A percentile compares a stretch with the other conserved stretches of the same genome.
Evolutionary conservation across 176 grass and related monocot genomes (phyloP).

Genomic region (Luzula sylvatica): DNA sequence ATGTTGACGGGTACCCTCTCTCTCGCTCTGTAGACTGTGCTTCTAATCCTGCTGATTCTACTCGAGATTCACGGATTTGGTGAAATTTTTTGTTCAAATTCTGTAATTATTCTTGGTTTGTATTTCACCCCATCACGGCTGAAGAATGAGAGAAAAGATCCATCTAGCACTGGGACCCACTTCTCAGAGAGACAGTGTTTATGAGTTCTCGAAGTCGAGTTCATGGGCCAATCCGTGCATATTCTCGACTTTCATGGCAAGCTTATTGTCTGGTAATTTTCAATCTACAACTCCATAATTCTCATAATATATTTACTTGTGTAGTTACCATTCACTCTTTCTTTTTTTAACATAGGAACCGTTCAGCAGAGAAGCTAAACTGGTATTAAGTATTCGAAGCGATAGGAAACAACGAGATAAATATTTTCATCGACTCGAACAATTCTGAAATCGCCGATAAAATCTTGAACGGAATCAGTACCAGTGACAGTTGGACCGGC

Average conservation of each 20-base stretch:
- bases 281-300: too few species aligned
- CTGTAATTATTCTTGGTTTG: too few species aligned
- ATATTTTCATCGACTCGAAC: conserved; percentile 48
- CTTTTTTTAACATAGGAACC: conserved; percentile 64
- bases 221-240: conserved; percentile 81
- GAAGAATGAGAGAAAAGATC: conserved; percentile 42
- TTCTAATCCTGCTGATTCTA: too few species aligned
- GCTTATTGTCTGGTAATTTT: conserved; percentile 87
- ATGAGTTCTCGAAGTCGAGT: conserved; percentile 60
- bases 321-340: too few species aligned
- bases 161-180: conserved; percentile 4
- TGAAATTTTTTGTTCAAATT: too few species aligned
- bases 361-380: conserved; percentile 66
- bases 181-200: conserved; percentile 65
- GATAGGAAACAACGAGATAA: conserved; percentile 67
- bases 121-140: conserved; percentile 39
- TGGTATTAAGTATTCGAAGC: conserved; percentile 73
- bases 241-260: conserved; percentile 70
- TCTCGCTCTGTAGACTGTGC: too few species aligned
- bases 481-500: conserved; percentile 80
- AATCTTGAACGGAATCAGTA: conserved; percentile 45
- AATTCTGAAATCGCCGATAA: conserved; percentile 37
- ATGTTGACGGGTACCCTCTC: too few species aligned
- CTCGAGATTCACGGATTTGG: too few species aligned
- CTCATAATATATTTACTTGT: too few species aligned